Conservation (phyloP, 2,329 filamentous ascomycete genomes). For the Ophiostoma pallidulum region DNA sequence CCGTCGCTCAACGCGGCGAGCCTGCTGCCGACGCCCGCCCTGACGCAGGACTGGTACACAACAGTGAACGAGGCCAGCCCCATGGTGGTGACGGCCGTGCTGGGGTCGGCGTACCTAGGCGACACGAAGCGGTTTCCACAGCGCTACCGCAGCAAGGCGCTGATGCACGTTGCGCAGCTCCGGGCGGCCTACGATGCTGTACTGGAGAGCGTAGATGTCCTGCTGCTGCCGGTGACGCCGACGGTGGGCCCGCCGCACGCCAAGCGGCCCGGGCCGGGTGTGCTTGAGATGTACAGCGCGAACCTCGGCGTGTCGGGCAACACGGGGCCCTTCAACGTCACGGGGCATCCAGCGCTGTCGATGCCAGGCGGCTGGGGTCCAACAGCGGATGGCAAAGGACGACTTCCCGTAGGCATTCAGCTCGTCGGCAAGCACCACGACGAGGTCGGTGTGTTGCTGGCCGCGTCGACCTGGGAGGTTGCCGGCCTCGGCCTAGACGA, state of each 20-base stretch:
- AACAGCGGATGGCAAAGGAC: slow-evolving; percentile 15
- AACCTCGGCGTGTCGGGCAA: slow-evolving; percentile 36
- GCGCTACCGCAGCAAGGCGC: slow-evolving; percentile 33
- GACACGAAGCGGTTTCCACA: slow-evolving; percentile 20
- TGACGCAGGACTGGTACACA: slow-evolving; percentile 33
- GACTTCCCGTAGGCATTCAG: slow-evolving; percentile 25
- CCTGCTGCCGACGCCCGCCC: slow-evolving; percentile 22
- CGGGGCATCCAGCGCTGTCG: slow-evolving; percentile 39
- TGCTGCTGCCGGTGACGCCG: slow-evolving; percentile 38
- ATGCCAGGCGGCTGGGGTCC: slow-evolving; percentile 33
- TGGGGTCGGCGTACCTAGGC: slow-evolving; percentile 27
- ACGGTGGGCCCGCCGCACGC: slow-evolving; percentile 35
- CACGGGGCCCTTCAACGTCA: slow-evolving; percentile 39
- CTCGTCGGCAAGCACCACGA: slow-evolving; percentile 23
- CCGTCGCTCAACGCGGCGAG: slow-evolving; percentile 25
- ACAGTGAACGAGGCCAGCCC: slow-evolving; percentile 34
- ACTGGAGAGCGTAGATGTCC: slow-evolving; percentile 32
- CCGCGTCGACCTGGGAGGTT: slow-evolving; percentile 24
- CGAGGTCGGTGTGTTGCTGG: slow-evolving; percentile 22
- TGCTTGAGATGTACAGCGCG: slow-evolving; percentile 32
- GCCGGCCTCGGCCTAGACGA: slow-evolving; percentile 20
- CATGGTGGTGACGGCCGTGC: slow-evolving; percentile 33
- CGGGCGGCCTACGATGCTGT: slow-evolving; percentile 38
- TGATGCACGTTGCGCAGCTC: slow-evolving; percentile 36
- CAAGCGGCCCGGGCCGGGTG: slow-evolving; percentile 20